A percentile compares a stretch with the other conserved stretches of the same genome.
phyloP scores from a whole-genome alignment of 1,284 basidiomycete species.

The Ustilago cynodontis region DNA sequence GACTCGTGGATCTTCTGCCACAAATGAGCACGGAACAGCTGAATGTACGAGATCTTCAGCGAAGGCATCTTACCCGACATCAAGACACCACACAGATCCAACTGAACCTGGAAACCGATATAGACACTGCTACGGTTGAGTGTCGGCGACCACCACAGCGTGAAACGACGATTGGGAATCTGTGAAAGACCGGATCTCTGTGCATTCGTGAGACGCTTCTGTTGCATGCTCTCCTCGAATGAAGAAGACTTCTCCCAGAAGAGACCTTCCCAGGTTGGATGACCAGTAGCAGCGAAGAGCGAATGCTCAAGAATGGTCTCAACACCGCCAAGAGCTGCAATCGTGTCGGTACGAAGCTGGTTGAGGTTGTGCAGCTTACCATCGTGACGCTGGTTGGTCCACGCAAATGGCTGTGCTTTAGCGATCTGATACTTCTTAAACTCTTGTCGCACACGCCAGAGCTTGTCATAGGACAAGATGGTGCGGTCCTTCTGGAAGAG shows the following conservation, averaged over 20 bases:
- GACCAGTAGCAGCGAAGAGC: constrained; percentile 96
- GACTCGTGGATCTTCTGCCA: constrained; percentile 85
- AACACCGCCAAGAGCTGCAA: constrained; percentile 97
- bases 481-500: constrained; percentile 98
- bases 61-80: constrained; percentile 99
- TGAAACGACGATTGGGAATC: constrained; percentile 99
- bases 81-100: constrained; percentile 87
- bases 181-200: constrained; percentile 96
- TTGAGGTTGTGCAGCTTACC: constrained; percentile 98
- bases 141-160: constrained; percentile 95
- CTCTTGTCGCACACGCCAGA: constrained; percentile 85
- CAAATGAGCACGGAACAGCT: constrained; percentile 99
- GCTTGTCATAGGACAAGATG: constrained; percentile 96
- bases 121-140: constrained; percentile 99
- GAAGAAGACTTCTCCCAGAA: constrained; percentile 74
- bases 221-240: constrained; percentile 95
- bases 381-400: constrained; percentile 97
- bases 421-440: constrained; percentile 95
- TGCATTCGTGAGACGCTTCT: constrained; percentile 82
- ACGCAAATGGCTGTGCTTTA: constrained; percentile 93
- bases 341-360: constrained; percentile 98
- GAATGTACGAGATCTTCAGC: constrained; percentile 82
- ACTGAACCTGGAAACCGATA: constrained; percentile 99
- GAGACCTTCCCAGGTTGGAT: constrained; percentile 77
- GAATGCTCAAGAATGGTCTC: constrained; percentile 98